These are phyloP conservation scores for Bipolaris sorokiniana DNA, from an alignment of 2,329 filamentous ascomycete genomes.

Conservation along the genomic window DNA sequence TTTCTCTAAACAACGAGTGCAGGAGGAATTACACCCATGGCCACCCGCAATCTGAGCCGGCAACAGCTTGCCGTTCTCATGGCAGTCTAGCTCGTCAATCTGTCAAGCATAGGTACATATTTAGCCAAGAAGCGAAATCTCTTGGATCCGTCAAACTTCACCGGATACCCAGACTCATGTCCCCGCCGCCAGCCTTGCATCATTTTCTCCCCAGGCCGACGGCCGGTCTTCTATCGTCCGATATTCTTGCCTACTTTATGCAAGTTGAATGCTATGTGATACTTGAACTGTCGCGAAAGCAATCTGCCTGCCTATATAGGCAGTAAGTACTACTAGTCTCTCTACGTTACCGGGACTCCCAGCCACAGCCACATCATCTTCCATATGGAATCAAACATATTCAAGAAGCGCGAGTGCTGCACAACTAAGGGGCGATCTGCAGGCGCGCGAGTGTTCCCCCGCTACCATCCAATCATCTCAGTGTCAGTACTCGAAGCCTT, in stretches of 20 bases:
- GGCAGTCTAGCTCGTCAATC: neutral
- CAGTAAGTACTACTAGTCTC: neutral
- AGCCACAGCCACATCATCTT: neutral
- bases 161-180: neutral
- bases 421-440: no score
- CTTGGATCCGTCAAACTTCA: neutral
- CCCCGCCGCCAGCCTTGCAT: neutral
- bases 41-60: neutral
- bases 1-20: neutral
- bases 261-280: slow-evolving; percentile 1
- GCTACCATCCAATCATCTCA: no score
- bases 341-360: neutral
- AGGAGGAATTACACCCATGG: neutral
- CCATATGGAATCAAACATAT: neutral
- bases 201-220: neutral
- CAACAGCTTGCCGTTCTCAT: neutral
- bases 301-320: neutral
- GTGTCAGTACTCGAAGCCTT: neutral
- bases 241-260: neutral
- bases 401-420: neutral
- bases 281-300: slow-evolving; percentile 3
- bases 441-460: no score
- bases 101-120: neutral
- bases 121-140: neutral
- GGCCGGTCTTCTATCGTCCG: neutral